These are phyloP conservation scores for Aspergillus bertholletiae DNA, from an alignment of 495 filamentous ascomycete species.

Conservation along the genomic window DNA sequence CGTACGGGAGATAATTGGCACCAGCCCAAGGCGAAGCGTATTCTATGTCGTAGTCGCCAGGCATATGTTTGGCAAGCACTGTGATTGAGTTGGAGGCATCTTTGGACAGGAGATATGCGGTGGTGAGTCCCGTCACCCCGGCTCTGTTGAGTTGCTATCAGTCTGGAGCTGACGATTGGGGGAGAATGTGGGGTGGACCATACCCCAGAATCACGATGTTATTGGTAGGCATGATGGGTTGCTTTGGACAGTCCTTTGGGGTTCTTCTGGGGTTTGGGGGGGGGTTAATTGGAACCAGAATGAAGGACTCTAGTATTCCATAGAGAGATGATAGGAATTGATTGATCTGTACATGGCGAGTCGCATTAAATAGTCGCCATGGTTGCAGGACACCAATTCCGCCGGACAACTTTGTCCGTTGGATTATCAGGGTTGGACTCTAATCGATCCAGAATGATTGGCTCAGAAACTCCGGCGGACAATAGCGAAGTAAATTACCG, in stretches of 20 bases:
- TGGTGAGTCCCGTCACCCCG: slow-evolving; percentile 90
- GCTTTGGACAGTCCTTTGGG: too few relatives aligned
- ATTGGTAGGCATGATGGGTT: slow-evolving; percentile 35
- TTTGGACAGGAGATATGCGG: slow-evolving; percentile 76
- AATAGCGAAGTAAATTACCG: too few relatives aligned
- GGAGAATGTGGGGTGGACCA: slow-evolving; percentile 13
- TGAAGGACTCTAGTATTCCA: too few relatives aligned
- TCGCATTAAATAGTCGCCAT: not conserved
- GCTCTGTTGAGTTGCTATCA: slow-evolving; percentile 52
- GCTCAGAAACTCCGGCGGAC: too few relatives aligned
- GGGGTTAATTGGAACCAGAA: too few relatives aligned
- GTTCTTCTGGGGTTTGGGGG: too few relatives aligned
- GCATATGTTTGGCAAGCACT: slow-evolving; percentile 93
- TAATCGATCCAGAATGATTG: too few relatives aligned
- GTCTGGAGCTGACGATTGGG: not conserved
- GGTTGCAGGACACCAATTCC: too few relatives aligned
- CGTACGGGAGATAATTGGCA: slow-evolving; percentile 85
- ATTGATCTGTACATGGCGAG: not conserved
- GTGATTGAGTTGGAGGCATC: slow-evolving; percentile 68
- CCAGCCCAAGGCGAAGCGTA: slow-evolving; percentile 96
- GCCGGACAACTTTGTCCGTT: too few relatives aligned
- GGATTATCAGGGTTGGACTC: too few relatives aligned
- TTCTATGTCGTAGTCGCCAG: slow-evolving; percentile 95
- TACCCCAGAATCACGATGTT: slow-evolving; percentile 68
- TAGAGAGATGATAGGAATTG: slow-evolving; percentile 1